phyloP scores from a whole-genome alignment of 495 filamentous ascomycete species.

The Penicillium desertorum region DNA sequence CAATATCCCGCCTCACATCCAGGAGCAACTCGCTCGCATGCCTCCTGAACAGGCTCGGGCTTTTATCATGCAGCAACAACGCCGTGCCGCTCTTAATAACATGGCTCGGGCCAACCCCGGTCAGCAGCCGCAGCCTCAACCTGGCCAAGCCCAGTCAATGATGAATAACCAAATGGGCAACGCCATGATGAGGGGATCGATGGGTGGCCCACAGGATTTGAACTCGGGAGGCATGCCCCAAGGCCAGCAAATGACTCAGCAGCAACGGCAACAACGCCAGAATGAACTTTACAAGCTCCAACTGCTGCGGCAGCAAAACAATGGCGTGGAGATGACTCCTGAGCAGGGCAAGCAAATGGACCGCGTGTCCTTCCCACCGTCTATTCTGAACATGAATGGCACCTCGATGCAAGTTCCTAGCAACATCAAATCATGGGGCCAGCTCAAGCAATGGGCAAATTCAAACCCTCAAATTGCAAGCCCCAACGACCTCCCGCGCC shows the following conservation, averaged over 20 bases:
- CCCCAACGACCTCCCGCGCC: conserved; percentile 41
- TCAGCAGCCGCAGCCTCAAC: conserved; percentile 34
- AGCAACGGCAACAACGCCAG: conserved; percentile 41
- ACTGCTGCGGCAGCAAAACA: conserved; percentile 43
- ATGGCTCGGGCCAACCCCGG: conserved; percentile 31
- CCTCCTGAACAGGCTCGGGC: conserved; percentile 36
- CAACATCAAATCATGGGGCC: conserved; percentile 67
- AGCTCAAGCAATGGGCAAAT: conserved; percentile 62
- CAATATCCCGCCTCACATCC: conserved; percentile 35
- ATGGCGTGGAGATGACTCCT: conserved; percentile 42
- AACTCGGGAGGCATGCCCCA: conserved; percentile 29
- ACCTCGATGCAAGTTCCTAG: conserved; percentile 51
- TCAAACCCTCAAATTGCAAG: conserved; percentile 48
- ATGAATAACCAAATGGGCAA: conserved; percentile 39
- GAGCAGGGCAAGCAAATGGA: conserved; percentile 53
- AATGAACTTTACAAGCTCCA: conserved; percentile 39
- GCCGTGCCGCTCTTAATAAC: conserved; percentile 32
- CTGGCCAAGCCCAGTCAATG: conserved; percentile 41
- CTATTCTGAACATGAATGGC: conserved; percentile 35
- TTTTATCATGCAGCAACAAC: conserved; percentile 40
- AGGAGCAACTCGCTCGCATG: conserved; percentile 39
- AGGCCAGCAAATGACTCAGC: conserved; percentile 39
- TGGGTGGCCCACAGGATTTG: conserved; percentile 39
- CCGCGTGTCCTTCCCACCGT: conserved; percentile 38
- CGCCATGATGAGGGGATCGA: conserved; percentile 35